Percentiles rank a stretch among this genome's conserved stretches.
phyloP scores from a whole-genome alignment of 2,329 filamentous ascomycete species.

The Phyllosticta citriasiana region DNA sequence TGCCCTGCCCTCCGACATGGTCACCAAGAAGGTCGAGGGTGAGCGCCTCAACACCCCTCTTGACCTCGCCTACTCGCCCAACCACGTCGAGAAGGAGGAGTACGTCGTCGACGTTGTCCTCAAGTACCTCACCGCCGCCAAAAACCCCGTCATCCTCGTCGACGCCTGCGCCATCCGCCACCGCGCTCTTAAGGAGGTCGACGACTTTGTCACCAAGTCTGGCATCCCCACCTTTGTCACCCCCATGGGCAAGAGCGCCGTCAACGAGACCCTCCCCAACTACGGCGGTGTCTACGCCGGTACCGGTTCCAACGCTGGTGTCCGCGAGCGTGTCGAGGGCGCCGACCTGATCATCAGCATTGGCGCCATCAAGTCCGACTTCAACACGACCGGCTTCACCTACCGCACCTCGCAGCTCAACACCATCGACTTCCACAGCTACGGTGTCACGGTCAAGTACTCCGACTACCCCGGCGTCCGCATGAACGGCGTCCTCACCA shows the following conservation, averaged over 20 bases:
- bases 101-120: constrained; percentile 75
- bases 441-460: constrained; percentile 62
- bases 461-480: constrained; percentile 68
- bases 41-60: constrained; percentile 60
- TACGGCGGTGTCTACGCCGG: constrained; percentile 82
- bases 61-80: constrained; percentile 52
- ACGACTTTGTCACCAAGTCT: constrained; percentile 62
- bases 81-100: constrained; percentile 62
- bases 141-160: constrained; percentile 67
- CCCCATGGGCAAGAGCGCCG: constrained; percentile 79
- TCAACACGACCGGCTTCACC: constrained; percentile 75
- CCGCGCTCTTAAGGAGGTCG: constrained; percentile 60
- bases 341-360: constrained; percentile 63
- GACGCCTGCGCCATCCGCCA: constrained; percentile 78
- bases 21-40: constrained; percentile 65
- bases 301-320: constrained; percentile 57
- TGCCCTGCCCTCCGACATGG: constrained; percentile 72
- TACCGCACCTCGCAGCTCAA: constrained; percentile 67
- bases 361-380: constrained; percentile 63
- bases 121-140: constrained; percentile 60
- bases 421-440: constrained; percentile 73
- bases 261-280: constrained; percentile 65
- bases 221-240: constrained; percentile 75
- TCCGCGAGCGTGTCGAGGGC: constrained; percentile 54
- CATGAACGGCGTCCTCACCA: constrained; percentile 68